Percentiles rank a stretch among this genome's conserved stretches.
Conservation (phyloP, 1,284 basidiomycete genomes). For the Rhodofomes roseus region DNA sequence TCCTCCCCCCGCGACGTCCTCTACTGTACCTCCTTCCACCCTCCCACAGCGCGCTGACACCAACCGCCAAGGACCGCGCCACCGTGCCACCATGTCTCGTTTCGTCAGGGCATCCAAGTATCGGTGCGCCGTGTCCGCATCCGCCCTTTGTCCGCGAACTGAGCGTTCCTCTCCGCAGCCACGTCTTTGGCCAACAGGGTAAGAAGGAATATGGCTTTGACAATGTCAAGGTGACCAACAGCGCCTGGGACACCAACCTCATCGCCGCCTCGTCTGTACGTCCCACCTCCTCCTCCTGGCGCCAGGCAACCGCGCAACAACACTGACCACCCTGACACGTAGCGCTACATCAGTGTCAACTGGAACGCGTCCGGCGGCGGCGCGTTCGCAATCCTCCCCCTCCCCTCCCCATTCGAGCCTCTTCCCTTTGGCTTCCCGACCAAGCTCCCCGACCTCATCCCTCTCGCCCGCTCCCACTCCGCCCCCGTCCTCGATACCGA, state of each 20-base stretch:
- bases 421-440: slow-evolving; percentile 55
- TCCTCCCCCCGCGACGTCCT: not conserved
- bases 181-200: slow-evolving; percentile 84
- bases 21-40: not conserved
- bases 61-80: not conserved
- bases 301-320: not conserved
- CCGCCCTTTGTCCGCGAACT: not conserved
- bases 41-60: not conserved
- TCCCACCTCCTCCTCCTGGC: slow-evolving; percentile 12
- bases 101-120: slow-evolving; percentile 74
- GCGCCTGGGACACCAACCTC: slow-evolving; percentile 96
- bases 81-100: slow-evolving; percentile 44
- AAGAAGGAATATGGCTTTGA: slow-evolving; percentile 87
- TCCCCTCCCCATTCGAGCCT: slow-evolving; percentile 70
- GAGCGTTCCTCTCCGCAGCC: slow-evolving; percentile 42
- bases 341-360: slow-evolving; percentile 89
- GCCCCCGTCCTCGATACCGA: slow-evolving; percentile 93
- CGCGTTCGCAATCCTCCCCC: slow-evolving; percentile 89
- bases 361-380: slow-evolving; percentile 97
- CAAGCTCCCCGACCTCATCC: slow-evolving; percentile 91
- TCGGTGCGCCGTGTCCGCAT: slow-evolving; percentile 46
- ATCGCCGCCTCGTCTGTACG: slow-evolving; percentile 81
- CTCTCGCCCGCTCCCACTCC: slow-evolving; percentile 85
- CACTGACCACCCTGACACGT: slow-evolving; percentile 1
- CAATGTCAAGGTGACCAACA: slow-evolving; percentile 87